phyloP scores from a whole-genome alignment of 768 basidiomycete genomes.

The Xerocomellus intermedius region DNA sequence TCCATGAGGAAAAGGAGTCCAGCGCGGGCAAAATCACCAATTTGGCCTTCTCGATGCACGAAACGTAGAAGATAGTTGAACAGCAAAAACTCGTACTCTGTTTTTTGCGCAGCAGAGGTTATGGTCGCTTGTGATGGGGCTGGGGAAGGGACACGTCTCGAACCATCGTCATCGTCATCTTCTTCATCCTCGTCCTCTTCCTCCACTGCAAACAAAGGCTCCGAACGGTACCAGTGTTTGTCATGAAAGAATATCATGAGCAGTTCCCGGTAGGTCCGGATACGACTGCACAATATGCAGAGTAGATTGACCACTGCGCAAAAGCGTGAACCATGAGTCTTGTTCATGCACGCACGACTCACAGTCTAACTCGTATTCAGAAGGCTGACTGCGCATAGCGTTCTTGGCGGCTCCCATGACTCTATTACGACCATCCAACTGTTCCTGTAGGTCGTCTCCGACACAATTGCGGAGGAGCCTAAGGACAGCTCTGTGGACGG shows the following conservation, averaged over 20 bases:
- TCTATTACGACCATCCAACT: conserved; percentile 71
- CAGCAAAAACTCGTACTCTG: conserved; percentile 92
- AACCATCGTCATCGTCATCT: conserved; percentile 37
- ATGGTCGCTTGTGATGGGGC: conserved; percentile 59
- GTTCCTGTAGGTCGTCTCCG: conserved; percentile 90
- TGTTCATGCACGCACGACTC: conserved; percentile 32
- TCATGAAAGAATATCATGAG: conserved; percentile 98
- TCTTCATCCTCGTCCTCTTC: conserved; percentile 70
- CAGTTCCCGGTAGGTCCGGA: conserved; percentile 83
- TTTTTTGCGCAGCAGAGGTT: conserved; percentile 57
- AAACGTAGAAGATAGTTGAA: conserved; percentile 96
- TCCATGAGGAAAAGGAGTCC: conserved; percentile 95
- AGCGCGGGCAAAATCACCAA: conserved; percentile 90
- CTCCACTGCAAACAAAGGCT: conserved; percentile 71
- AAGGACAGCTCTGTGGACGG: conserved; percentile 84
- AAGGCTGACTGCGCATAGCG: conserved; percentile 65
- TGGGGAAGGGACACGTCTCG: conserved; percentile 48
- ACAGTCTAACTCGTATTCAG: conserved; percentile 89
- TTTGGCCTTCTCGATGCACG: conserved; percentile 89
- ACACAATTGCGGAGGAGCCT: conserved; percentile 82
- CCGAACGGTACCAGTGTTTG: conserved; percentile 81
- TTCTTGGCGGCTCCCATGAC: conserved; percentile 84
- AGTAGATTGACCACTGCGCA: conserved; percentile 82
- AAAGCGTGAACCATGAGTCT: conserved; percentile 6
- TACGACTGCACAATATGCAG: conserved; percentile 89